Evolutionary conservation across 2,329 filamentous ascomycete species (phyloP).

Genomic region (Reticulascus tulasneorum): DNA sequence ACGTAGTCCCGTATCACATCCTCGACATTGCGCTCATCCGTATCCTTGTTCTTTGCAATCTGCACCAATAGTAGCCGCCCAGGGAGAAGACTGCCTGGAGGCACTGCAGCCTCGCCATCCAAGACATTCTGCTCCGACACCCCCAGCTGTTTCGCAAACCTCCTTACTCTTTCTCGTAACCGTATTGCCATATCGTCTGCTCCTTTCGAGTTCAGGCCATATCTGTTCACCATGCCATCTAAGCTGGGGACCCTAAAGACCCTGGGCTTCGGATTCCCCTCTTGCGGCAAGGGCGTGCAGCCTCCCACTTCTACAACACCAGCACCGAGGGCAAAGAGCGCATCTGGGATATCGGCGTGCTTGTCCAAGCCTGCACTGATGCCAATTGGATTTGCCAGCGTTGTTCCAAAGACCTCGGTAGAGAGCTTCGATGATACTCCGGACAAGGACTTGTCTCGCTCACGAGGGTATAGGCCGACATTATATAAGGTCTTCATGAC

Average conservation of each 20-base stretch:
- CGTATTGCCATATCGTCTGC: constrained; percentile 81
- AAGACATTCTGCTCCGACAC: constrained; percentile 71
- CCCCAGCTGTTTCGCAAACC: constrained; percentile 69
- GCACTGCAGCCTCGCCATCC: constrained; percentile 71
- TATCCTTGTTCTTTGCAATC: constrained; percentile 94
- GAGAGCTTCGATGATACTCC: constrained; percentile 28
- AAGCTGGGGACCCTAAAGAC: constrained; percentile 83
- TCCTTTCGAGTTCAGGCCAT: constrained; percentile 89
- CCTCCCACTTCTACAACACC: constrained; percentile 90
- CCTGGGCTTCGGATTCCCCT: constrained; percentile 80
- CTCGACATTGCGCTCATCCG: constrained; percentile 76
- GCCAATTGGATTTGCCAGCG: constrained; percentile 79
- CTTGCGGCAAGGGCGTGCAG: constrained; percentile 80
- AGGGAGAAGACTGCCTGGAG: constrained; percentile 72
- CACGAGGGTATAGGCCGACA: constrained; percentile 75
- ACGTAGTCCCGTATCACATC: constrained; percentile 80
- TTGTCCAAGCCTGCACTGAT: constrained; percentile 97
- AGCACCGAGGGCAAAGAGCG: constrained; percentile 79
- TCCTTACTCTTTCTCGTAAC: constrained; percentile 71
- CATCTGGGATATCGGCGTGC: constrained; percentile 81
- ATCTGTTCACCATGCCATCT: constrained; percentile 89
- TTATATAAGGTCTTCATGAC: constrained; percentile 69
- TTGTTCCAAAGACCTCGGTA: constrained; percentile 67
- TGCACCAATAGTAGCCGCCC: constrained; percentile 85
- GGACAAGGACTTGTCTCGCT: constrained; percentile 53